These are phyloP conservation scores for Acer saccharum DNA, from an alignment of 345 rosid species.

Conservation along the genomic window DNA sequence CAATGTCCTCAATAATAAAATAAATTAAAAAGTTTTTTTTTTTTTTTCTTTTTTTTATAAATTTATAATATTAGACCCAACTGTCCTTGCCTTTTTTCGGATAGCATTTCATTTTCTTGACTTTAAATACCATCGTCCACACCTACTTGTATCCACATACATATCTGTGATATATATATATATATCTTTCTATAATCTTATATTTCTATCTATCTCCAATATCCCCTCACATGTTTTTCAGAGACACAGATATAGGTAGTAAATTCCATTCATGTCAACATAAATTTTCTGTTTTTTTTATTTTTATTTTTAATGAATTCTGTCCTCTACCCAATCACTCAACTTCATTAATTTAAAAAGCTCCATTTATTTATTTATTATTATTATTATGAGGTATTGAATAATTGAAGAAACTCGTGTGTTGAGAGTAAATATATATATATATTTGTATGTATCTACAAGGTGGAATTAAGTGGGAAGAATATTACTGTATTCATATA, in stretches of 20 bases:
- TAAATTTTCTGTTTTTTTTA: not conserved
- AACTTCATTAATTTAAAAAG: not conserved
- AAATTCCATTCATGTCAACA: not conserved
- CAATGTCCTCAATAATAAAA: not conserved
- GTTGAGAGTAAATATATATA: not conserved
- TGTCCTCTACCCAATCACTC: not conserved
- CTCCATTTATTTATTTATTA: not conserved
- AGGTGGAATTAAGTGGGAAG: not conserved
- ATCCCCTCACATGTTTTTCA: not conserved
- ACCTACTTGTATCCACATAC: slow-evolving; percentile 2
- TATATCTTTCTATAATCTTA: too few relatives aligned
- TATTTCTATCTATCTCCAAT: too few relatives aligned
- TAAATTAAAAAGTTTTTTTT: too few relatives aligned
- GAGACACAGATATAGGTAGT: not conserved
- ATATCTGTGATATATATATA: slow-evolving; percentile 10
- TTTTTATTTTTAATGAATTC: too few relatives aligned
- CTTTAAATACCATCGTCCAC: slow-evolving; percentile 39
- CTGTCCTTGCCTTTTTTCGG: slow-evolving; percentile 31
- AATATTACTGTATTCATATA: not conserved
- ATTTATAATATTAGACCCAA: slow-evolving; percentile 10
- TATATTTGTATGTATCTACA: not conserved
- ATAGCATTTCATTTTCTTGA: slow-evolving; percentile 49
- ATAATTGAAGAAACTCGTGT: too few relatives aligned
- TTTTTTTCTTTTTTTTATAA: too few relatives aligned
- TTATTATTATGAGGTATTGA: not conserved